Evolutionary conservation across 2,329 filamentous ascomycete genomes (phyloP), one percentile per base, ranked within the genome.

Genomic region (Rosellinia necatrix): DNA sequence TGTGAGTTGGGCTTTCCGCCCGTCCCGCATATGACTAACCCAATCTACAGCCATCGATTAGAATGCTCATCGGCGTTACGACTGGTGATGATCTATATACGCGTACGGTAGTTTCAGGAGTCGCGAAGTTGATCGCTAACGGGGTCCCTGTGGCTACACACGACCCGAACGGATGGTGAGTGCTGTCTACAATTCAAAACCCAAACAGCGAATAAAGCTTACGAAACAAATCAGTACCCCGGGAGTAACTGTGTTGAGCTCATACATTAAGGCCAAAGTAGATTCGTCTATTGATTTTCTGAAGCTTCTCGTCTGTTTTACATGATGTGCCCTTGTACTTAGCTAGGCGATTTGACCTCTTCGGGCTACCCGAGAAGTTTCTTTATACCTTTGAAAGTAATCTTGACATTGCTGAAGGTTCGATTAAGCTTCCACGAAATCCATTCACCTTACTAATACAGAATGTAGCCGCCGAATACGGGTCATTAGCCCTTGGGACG

Each of bases 391-490:
- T 6, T 30, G 6, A 19, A 24, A 0, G 22, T n/a, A 56, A 37
- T 10, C n/a, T 4, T n/a, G 12, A 21, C 2, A n/a, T 49, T 0
- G 54, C 43, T 22, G 49, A 53, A 57, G 54, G 54, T 53, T 40
- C n/a, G 42, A 29, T 1, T 6, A 6, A 32, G 21, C 3, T n/a
- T n/a, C n/a, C n/a, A n/a, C n/a, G n/a, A n/a, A n/a, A 7, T 19
- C 29, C 15, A 13, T 21, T n/a, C 19, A 6, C n/a, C 19, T 22
- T 2, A 13, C 44, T 53, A 24, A 57, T 32, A 10, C n/a, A 21
- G 8, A 7, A 25, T 38, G 17, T 21, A 53, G 49, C 49, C 34
- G 19, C 19, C 27, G 43, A 38, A 49, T 53, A 38, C 25, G 54
- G 54, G 6, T 40, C 43, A 2, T 34, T 53, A 17, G 46, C 49